Percentiles rank a stretch among this genome's conserved stretches.
These are phyloP conservation scores for Geranium rotundifolium DNA, from an alignment of 345 rosid genomes.

Conservation along the genomic window DNA sequence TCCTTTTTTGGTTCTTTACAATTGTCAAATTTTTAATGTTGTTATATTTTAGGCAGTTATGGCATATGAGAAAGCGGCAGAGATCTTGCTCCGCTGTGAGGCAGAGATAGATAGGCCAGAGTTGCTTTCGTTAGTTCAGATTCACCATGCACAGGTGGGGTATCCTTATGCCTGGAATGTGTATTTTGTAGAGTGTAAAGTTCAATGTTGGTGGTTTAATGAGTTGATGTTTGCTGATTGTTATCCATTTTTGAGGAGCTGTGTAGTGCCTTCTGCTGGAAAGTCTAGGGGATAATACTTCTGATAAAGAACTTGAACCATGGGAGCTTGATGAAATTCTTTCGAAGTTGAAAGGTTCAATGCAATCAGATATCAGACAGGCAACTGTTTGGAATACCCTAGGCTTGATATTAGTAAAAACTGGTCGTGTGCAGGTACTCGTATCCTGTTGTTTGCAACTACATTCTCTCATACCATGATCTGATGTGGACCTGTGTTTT, in stretches of 20 bases:
- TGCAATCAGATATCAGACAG: conserved; percentile 65
- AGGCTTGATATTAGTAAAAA: conserved; percentile 75
- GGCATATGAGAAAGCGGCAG: conserved; percentile 85
- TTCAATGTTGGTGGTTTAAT: neutral
- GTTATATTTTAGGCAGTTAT: conserved; percentile 51
- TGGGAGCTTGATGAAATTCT: conserved; percentile 68
- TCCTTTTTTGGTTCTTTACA: conserved; percentile 3
- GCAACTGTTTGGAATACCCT: conserved; percentile 80
- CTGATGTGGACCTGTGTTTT: conserved; percentile 9
- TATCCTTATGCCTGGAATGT: conserved; percentile 9
- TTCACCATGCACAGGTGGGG: conserved; percentile 93
- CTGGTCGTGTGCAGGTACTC: conserved; percentile 72
- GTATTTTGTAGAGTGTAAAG: no score
- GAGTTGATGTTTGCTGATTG: conserved; percentile 8
- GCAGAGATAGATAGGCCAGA: conserved; percentile 81
- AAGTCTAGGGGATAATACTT: conserved; percentile 42
- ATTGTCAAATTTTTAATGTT: conserved; percentile 7
- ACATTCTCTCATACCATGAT: conserved; percentile 9
- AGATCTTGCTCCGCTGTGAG: conserved; percentile 70
- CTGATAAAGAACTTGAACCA: conserved; percentile 67
- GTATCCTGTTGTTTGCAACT: conserved; percentile 7
- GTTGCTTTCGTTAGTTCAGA: conserved; percentile 79
- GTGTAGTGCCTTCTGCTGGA: conserved; percentile 73
- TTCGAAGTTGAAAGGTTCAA: conserved; percentile 59
- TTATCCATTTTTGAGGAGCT: conserved; percentile 6